Percentiles rank a stretch among this genome's conserved stretches.
phyloP scores from a whole-genome alignment of 305 asterid species.

The Coffea humblotiana region DNA sequence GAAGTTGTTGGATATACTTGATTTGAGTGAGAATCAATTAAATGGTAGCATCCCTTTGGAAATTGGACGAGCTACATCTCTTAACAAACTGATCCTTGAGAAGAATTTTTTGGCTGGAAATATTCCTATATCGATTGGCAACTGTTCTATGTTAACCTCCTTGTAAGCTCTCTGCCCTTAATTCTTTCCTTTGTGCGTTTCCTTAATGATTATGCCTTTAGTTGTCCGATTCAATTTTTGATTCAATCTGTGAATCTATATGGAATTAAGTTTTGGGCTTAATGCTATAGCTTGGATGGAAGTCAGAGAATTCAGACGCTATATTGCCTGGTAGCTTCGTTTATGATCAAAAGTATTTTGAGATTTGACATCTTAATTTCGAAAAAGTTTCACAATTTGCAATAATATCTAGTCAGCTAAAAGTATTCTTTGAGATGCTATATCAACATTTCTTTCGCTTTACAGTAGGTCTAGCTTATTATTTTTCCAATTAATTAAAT shows the following conservation, averaged over 20 bases:
- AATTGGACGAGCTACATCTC: conserved; percentile 62
- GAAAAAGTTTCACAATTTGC: neutral
- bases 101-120: conserved; percentile 54
- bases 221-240: neutral
- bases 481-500: neutral
- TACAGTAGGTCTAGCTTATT: neutral
- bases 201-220: neutral
- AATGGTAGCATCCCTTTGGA: conserved; percentile 78
- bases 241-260: neutral
- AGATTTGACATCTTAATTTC: neutral
- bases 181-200: neutral
- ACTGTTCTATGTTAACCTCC: conserved; percentile 52
- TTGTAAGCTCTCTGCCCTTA: conserved; percentile 56
- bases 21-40: conserved; percentile 67
- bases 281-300: neutral
- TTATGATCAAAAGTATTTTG: neutral
- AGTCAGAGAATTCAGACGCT: neutral
- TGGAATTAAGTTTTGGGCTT: neutral
- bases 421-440: neutral
- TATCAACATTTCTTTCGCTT: neutral
- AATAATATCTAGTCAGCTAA: neutral
- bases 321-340: neutral
- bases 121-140: conserved; percentile 64
- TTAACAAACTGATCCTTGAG: conserved; percentile 57
- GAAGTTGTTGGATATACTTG: conserved; percentile 49